Percentiles rank a stretch among this genome's conserved stretches.
These are phyloP conservation scores for Penicillium mononematosum DNA, from an alignment of 495 filamentous ascomycete species.

Conservation along the genomic window DNA sequence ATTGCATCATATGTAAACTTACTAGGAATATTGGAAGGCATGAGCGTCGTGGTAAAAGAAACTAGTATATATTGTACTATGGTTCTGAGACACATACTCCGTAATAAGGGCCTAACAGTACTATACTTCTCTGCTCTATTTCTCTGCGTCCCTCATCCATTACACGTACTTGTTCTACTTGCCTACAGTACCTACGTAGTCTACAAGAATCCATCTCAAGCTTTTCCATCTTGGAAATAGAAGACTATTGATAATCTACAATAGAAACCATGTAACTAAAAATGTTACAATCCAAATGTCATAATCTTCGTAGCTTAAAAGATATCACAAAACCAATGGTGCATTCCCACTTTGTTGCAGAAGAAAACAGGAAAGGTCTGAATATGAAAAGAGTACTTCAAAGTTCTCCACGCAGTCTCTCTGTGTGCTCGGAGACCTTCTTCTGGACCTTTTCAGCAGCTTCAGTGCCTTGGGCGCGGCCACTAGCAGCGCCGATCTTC, in stretches of 20 bases:
- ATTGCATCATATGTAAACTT: no score
- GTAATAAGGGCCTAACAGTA: no score
- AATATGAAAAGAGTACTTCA: constrained; percentile 15
- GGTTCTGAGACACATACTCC: no score
- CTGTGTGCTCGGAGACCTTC: constrained; percentile 32
- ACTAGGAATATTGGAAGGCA: no score
- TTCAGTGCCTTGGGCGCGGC: constrained; percentile 56
- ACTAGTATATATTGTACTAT: no score
- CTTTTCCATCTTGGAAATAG: background rate
- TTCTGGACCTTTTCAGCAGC: constrained; percentile 47
- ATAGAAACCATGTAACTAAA: constrained; percentile 1
- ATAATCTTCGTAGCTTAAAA: constrained; percentile 21
- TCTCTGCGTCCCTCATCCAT: background rate
- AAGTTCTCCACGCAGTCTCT: constrained; percentile 36
- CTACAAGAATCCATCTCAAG: background rate
- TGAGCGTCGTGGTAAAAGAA: no score
- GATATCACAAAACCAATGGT: constrained; percentile 3
- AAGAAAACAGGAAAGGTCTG: background rate
- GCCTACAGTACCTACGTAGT: background rate
- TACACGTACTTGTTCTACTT: background rate
- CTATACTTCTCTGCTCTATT: no score
- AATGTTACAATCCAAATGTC: constrained; percentile 14
- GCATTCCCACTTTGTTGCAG: constrained; percentile 1
- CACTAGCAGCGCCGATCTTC: constrained; percentile 60
- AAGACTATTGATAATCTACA: constrained; percentile 11